Base-by-base conservation (phyloP, 73 alveolate species). In the Symbiodinium pilosum region DNA sequence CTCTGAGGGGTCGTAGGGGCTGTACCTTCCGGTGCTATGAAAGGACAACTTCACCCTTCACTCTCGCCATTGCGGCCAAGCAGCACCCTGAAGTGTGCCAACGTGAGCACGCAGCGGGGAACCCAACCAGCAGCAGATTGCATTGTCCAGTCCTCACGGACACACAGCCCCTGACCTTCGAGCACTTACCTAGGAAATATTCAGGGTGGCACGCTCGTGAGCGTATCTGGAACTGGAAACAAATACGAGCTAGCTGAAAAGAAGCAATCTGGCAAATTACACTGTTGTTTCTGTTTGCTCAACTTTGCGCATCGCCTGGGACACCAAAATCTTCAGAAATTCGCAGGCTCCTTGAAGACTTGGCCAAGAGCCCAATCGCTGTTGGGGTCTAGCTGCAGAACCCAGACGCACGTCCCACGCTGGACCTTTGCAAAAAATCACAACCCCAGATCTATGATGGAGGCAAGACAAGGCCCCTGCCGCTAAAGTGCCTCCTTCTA, bases 361-460 rank as follows among this genome's bases (percentile, higher is more conserved):
- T 64, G 81, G 2, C 81, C 81, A 0, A 64, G 81, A 18, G 81
- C 81, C 81, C 81, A 64, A 38, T 64, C 81, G 38, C 81, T 64
- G 81, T 64, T 64, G 81, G 81, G 81, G 34, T 64, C 59, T 14
- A 47, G 59, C 59, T 47, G 59, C 59, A 47, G 81, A 18, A 64
- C 81, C 81, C 81, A 64, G 34, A 64, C 81, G 81, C 81, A 64
- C 20, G 81, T 64, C 39, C 81, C 81, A 64, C 81, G 81, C 81
- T 64, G 81, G 4, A 64, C 81, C 81, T 64, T 34, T 26, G 39
- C 34, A 20, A 56, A 64, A 24, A 14, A 14, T 9, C 21, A 47
- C 59, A 47, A n/a, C 59, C 59, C 59, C 21, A 6, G 59, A 47
- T 47, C 59, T 47, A 47, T 47, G 59, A 9, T 47, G 21, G 14